Evolutionary conservation across 2,329 filamentous ascomycete genomes (phyloP).

Genomic region (Trichoderma koningiopsis): DNA sequence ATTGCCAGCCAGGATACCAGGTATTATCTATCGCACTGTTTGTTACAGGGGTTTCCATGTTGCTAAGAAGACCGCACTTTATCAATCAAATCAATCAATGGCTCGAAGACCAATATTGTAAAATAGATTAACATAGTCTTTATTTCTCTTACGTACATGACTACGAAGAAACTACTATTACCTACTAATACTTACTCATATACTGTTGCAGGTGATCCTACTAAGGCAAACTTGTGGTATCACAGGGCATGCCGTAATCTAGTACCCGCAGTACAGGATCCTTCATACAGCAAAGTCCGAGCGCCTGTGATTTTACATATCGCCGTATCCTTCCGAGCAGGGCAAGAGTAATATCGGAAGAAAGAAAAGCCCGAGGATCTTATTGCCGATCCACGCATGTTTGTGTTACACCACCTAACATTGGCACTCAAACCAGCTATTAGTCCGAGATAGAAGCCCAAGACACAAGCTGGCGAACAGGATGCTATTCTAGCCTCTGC

Average conservation of each 20-base stretch:
- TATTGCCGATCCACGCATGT: neutral
- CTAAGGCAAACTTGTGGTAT: neutral
- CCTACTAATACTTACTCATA: neutral
- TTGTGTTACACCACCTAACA: neutral
- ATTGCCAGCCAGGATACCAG: neutral
- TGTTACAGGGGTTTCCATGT: neutral
- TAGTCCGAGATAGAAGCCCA: neutral
- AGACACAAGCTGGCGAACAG: neutral
- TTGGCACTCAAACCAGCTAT: neutral
- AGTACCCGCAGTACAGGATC: neutral
- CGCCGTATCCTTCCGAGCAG: neutral
- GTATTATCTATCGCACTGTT: neutral
- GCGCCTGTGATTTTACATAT: neutral
- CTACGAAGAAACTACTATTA: neutral
- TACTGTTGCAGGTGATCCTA: neutral
- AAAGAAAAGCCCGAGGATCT: neutral
- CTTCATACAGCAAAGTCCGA: neutral
- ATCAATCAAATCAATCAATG: neutral
- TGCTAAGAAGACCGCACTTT: neutral
- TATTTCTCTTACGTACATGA: neutral
- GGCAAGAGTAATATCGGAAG: neutral
- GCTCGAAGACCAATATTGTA: neutral
- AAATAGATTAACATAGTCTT: no score
- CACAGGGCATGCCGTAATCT: neutral
- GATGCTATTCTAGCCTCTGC: neutral